These are phyloP conservation scores for Ophiocordyceps polyrhachis-furcata DNA, from an alignment of 2,329 filamentous ascomycete genomes.

Conservation along the genomic window DNA sequence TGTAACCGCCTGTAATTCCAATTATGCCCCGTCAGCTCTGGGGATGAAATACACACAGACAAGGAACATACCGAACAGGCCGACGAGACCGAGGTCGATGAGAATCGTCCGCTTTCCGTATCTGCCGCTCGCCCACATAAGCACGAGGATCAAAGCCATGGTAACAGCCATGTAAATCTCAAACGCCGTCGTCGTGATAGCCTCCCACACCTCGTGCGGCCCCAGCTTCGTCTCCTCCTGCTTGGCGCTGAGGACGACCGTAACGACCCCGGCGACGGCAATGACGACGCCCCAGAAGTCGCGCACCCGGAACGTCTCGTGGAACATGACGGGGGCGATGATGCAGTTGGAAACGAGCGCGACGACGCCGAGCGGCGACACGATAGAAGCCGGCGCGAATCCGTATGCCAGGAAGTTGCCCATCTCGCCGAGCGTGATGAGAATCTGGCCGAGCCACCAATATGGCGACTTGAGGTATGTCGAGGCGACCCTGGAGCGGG, in stretches of 20 bases:
- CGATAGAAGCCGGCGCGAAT: conserved; percentile 92
- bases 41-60: background rate
- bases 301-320: conserved; percentile 68
- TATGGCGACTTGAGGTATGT: conserved; percentile 81
- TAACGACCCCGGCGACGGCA: conserved; percentile 72
- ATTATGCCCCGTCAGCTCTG: background rate
- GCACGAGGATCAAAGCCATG: conserved; percentile 46
- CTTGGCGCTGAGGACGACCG: conserved; percentile 80
- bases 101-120: conserved; percentile 79
- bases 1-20: conserved; percentile 56
- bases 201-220: conserved; percentile 73
- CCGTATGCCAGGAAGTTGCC: conserved; percentile 97
- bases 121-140: conserved; percentile 67
- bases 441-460: conserved; percentile 86
- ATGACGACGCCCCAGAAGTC: conserved; percentile 82
- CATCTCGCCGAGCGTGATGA: conserved; percentile 85
- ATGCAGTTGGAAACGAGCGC: conserved; percentile 92
- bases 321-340: conserved; percentile 84
- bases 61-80: conserved; percentile 55
- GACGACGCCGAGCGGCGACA: conserved; percentile 91
- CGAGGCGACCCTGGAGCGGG: conserved; percentile 25
- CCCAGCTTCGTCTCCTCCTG: conserved; percentile 79
- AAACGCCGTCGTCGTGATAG: conserved; percentile 78
- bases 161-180: conserved; percentile 77
- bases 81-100: conserved; percentile 84